phyloP scores from a whole-genome alignment of 2,329 filamentous ascomycete species.

The Sphaerulina vaccinii region DNA sequence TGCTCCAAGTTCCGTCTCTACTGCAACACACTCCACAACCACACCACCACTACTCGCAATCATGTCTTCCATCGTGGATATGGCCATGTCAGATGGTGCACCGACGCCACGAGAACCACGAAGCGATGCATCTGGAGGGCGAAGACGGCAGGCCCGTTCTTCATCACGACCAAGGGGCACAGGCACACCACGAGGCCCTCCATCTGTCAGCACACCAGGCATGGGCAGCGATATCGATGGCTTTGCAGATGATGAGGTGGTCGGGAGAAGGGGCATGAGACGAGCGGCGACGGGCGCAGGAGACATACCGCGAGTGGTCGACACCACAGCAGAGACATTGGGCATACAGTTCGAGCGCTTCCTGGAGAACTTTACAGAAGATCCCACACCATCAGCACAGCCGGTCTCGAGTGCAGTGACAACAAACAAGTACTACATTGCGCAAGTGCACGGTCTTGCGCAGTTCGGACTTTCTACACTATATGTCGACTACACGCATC shows the following conservation, averaged over 20 bases:
- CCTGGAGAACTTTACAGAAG: constrained; percentile 72
- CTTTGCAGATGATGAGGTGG: constrained; percentile 62
- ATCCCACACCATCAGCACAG: constrained; percentile 61
- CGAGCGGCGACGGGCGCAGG: constrained; percentile 46
- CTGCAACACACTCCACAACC: background rate
- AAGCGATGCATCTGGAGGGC: constrained; percentile 38
- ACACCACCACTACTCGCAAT: background rate
- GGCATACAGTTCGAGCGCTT: constrained; percentile 77
- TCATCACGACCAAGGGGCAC: constrained; percentile 52
- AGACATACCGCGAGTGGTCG: constrained; percentile 70
- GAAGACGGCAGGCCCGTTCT: constrained; percentile 41
- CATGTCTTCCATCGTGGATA: constrained; percentile 56
- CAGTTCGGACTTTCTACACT: constrained; percentile 76
- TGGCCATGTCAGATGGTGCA: constrained; percentile 49
- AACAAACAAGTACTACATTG: constrained; percentile 80
- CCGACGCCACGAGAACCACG: constrained; percentile 37
- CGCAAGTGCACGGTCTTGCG: constrained; percentile 76
- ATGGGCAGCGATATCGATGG: constrained; percentile 57
- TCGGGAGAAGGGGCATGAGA: constrained; percentile 53
- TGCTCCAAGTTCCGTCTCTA: constrained; percentile 1
- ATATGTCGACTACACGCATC: constrained; percentile 83
- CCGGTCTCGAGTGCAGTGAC: constrained; percentile 69
- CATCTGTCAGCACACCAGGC: constrained; percentile 52
- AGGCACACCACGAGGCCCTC: constrained; percentile 43
- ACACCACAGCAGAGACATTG: constrained; percentile 71